phyloP scores from a whole-genome alignment of 2,329 filamentous ascomycete species.

The Dryadomyces sulphureus region DNA sequence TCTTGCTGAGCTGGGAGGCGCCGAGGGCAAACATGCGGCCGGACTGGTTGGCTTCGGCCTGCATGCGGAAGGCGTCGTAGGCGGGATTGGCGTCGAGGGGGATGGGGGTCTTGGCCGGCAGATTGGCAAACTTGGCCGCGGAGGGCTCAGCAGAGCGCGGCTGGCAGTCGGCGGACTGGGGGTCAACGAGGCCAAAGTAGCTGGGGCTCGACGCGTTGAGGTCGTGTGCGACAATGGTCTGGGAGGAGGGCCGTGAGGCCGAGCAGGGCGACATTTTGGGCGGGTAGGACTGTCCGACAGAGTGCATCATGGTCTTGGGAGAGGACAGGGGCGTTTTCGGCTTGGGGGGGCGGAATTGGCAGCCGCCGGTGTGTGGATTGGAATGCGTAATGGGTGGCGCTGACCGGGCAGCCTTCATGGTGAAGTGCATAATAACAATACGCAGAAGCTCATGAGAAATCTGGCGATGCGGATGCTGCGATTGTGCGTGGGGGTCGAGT shows the following conservation, averaged over 20 bases:
- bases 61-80: constrained; percentile 65
- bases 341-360: constrained; percentile 24
- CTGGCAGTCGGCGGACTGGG: constrained; percentile 42
- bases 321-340: constrained; percentile 37
- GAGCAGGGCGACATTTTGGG: constrained; percentile 31
- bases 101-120: constrained; percentile 49
- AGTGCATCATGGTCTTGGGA: constrained; percentile 30
- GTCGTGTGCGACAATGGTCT: constrained; percentile 15
- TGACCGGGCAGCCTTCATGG: constrained; percentile 30
- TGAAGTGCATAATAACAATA: constrained; percentile 26
- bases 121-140: constrained; percentile 49
- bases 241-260: constrained; percentile 4
- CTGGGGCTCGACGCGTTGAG: constrained; percentile 54
- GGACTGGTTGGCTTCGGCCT: constrained; percentile 49
- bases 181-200: constrained; percentile 69
- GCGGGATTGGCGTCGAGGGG: constrained; percentile 64
- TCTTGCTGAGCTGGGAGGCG: constrained; percentile 19
- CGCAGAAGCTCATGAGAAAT: no score
- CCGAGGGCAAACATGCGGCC: constrained; percentile 32
- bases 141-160: constrained; percentile 51
- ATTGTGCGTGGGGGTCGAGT: background rate
- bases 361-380: constrained; percentile 24
- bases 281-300: constrained; percentile 38
- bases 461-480: no score
- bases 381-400: constrained; percentile 16